Percentiles rank a stretch among this genome's conserved stretches.
Conservation (phyloP, 176 grass and related monocot genomes). For the Neostapfia colusana region DNA sequence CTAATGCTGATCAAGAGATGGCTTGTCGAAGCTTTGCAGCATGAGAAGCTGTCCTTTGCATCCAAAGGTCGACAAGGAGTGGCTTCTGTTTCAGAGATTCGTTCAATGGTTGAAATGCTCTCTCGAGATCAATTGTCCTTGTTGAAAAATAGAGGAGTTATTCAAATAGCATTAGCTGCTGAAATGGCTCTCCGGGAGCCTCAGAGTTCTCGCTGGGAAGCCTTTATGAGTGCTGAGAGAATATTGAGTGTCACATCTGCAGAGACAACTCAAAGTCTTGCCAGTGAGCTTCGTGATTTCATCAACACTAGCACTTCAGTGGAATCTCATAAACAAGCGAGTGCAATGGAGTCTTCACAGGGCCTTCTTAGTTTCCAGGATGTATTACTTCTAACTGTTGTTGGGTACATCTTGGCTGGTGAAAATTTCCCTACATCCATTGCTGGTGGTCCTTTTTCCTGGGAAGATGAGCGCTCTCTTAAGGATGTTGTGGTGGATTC, state of each 20-base stretch:
- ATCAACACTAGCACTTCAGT: constrained; percentile 81
- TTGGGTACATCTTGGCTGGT: constrained; percentile 90
- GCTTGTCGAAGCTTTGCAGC: constrained; percentile 83
- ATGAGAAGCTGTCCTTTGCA: constrained; percentile 56
- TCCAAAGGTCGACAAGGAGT: constrained; percentile 54
- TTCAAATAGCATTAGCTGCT: constrained; percentile 74
- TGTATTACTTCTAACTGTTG: constrained; percentile 77
- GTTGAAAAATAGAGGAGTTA: constrained; percentile 69
- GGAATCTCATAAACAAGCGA: constrained; percentile 58
- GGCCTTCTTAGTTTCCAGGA: constrained; percentile 86
- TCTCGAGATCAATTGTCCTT: constrained; percentile 64
- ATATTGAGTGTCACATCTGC: constrained; percentile 83
- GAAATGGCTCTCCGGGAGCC: constrained; percentile 70
- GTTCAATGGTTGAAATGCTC: constrained; percentile 64
- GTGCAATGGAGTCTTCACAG: constrained; percentile 38
- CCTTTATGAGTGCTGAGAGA: constrained; percentile 87
- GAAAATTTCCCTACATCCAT: constrained; percentile 89
- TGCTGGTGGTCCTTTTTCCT: constrained; percentile 82
- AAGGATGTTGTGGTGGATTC: constrained; percentile 94
- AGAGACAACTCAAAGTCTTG: constrained; percentile 86
- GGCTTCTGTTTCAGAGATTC: constrained; percentile 69
- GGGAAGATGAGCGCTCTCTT: constrained; percentile 92
- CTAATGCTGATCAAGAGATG: constrained; percentile 81
- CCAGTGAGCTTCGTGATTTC: constrained; percentile 94
- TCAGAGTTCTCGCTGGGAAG: constrained; percentile 76